phyloP scores from a whole-genome alignment of 176 grass and related monocot genomes.

The Chloris gayana region DNA sequence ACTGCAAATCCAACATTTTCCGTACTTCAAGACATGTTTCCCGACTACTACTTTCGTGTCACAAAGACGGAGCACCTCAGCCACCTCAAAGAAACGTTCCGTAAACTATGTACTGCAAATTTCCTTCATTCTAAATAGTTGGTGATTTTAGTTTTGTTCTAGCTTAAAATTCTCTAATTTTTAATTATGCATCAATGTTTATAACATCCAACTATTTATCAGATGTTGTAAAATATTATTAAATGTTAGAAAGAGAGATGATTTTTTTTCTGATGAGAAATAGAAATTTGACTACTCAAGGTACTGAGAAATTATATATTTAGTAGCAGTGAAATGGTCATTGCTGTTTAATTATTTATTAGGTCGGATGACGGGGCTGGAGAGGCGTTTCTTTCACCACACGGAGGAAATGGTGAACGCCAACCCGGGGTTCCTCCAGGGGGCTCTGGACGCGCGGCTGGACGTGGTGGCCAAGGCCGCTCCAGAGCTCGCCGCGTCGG shows the following conservation, averaged over 20 bases:
- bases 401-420: background rate
- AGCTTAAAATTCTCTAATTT: no score
- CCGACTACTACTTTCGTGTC: slow-evolving; percentile 51
- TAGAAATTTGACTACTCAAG: no score
- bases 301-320: no score
- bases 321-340: no score
- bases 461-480: background rate
- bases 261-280: no score
- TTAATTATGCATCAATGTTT: no score
- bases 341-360: background rate
- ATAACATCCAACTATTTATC: no score
- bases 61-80: slow-evolving; percentile 63
- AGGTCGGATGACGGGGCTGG: background rate
- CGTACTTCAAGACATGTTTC: slow-evolving; percentile 49
- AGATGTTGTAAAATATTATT: no score
- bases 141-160: no score
- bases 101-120: slow-evolving; percentile 53
- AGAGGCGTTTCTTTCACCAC: slow-evolving; percentile 24
- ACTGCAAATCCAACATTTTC: slow-evolving; percentile 51
- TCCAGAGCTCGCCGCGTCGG: background rate
- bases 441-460: background rate
- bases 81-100: slow-evolving; percentile 63
- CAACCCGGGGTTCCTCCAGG: background rate
- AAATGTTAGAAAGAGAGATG: no score
- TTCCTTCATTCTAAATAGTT: no score